A percentile compares a stretch with the other conserved stretches of the same genome.
These are phyloP conservation scores for Polygonum maritimum DNA, from an alignment of 148 eudicot genomes.

Conservation along the genomic window DNA sequence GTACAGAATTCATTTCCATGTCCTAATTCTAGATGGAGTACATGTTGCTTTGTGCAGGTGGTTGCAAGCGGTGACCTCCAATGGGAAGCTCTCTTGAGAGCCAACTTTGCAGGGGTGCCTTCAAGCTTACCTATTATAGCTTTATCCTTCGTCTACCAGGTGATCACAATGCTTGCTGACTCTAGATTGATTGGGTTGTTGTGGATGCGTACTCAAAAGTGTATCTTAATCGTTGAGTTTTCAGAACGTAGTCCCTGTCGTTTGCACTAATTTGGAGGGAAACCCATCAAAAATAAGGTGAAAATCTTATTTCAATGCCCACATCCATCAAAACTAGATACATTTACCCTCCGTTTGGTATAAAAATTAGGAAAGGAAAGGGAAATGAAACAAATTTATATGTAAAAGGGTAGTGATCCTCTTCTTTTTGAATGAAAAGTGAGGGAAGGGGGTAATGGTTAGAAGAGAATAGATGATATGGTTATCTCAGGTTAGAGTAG, in stretches of 20 bases:
- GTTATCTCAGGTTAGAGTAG: no score
- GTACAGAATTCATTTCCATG: no score
- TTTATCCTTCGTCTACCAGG: slow-evolving; percentile 92
- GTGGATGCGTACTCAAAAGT: neutral
- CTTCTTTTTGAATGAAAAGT: no score
- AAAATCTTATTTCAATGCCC: slow-evolving; percentile 14
- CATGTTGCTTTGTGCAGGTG: slow-evolving; percentile 34
- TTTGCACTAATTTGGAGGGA: slow-evolving; percentile 91
- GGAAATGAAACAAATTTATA: no score
- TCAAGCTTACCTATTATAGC: slow-evolving; percentile 78
- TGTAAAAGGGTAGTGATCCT: no score
- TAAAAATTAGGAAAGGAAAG: no score
- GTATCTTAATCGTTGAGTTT: neutral
- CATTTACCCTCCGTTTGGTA: no score
- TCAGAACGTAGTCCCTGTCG: slow-evolving; percentile 96
- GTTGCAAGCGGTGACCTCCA: slow-evolving; percentile 78
- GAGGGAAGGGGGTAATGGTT: no score
- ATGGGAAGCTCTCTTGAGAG: slow-evolving; percentile 76
- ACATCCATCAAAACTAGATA: neutral
- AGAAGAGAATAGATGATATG: no score
- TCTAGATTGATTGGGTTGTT: neutral
- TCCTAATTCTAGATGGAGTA: neutral
- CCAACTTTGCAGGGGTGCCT: slow-evolving; percentile 80
- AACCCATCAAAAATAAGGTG: slow-evolving; percentile 83
- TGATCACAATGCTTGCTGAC: slow-evolving; percentile 13